phyloP scores from a whole-genome alignment of 2,329 filamentous ascomycete species.

The Clarireedia sp. region DNA sequence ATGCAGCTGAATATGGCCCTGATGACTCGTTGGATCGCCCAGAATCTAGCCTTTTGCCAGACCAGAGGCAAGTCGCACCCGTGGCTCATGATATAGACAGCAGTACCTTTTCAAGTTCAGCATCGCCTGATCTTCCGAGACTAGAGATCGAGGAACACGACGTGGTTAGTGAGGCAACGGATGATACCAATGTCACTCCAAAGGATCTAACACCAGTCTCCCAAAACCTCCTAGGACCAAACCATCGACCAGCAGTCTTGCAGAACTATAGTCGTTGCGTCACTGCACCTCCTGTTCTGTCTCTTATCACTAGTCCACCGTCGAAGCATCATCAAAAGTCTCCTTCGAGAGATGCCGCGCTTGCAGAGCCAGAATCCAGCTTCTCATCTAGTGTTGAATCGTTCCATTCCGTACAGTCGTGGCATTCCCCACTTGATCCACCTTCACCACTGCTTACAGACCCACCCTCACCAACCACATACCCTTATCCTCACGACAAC shows the following conservation, averaged over 20 bases:
- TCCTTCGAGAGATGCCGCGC: slow-evolving; percentile 17
- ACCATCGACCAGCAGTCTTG: slow-evolving; percentile 26
- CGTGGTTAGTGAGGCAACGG: slow-evolving; percentile 22
- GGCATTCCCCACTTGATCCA: slow-evolving; percentile 38
- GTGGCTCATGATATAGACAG: neutral
- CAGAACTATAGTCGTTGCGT: slow-evolving; percentile 30
- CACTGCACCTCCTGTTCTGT: slow-evolving; percentile 36
- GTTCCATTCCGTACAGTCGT: slow-evolving; percentile 47
- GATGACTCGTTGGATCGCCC: too few species aligned
- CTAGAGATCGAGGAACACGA: slow-evolving; percentile 18
- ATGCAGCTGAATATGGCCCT: neutral
- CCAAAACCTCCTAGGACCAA: slow-evolving; percentile 14
- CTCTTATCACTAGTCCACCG: slow-evolving; percentile 36
- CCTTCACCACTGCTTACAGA: slow-evolving; percentile 39
- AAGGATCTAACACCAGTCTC: slow-evolving; percentile 16
- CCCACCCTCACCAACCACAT: slow-evolving; percentile 32
- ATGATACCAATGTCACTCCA: slow-evolving; percentile 22
- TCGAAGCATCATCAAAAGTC: slow-evolving; percentile 28
- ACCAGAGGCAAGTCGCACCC: neutral
- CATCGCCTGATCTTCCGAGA: neutral
- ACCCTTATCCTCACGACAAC: slow-evolving; percentile 35
- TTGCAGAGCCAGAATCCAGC: slow-evolving; percentile 26
- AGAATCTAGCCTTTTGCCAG: too few species aligned
- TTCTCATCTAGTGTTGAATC: slow-evolving; percentile 45
- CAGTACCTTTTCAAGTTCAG: neutral